Base-by-base conservation (phyloP, 2,329 filamentous ascomycete species). In the Harringtonia lauricola region DNA sequence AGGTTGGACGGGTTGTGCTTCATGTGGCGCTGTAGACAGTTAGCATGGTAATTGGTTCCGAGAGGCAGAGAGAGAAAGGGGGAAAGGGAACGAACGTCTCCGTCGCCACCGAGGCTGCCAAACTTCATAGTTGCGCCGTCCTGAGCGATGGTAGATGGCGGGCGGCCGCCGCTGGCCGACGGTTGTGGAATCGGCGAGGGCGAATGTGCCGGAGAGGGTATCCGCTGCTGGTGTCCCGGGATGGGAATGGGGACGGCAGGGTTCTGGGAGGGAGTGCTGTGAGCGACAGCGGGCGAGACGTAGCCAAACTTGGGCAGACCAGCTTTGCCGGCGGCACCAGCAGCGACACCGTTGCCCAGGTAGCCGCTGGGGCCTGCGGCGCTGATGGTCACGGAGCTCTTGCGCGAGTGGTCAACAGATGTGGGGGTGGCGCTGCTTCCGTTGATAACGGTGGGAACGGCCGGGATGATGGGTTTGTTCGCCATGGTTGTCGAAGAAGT, bases 141-240 rank as follows among this genome's bases (percentile, higher is more conserved):
- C 51, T 80, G 80, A 53, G 81, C 73, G 51, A 87, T 74, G 51
- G 76, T 76, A 29, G 86, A 83, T 36, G 88, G 87, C 54, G 89
- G 89, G 56, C 87, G 86, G 54, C 88, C 87, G 57, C 88, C 92
- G 57, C 81, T 85, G 29, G 82, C 81, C 43, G 83, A 78, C 41
- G 88, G 86, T 63, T 90, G 86, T 28, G 92, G 90, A 54, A 96
- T 96, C 5, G 92, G 92, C 35, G 86, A 90, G 4, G 92, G 92
- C 37, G 90, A 95, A 53, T 84, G 82, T 39, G 85, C 81, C 7
- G 92, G 92, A 37, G 89, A 94, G 39, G 81, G 80, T 41, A 90
- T 76, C 55, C 85, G 79, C 49, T n/a, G n/a, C n/a, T 83, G 83
- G 64, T 69, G 58, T 68, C 73, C 63, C 57, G 79, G 79, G 64